Base-by-base conservation (phyloP, 495 filamentous ascomycete genomes). In the Bryoglossum gracile region DNA sequence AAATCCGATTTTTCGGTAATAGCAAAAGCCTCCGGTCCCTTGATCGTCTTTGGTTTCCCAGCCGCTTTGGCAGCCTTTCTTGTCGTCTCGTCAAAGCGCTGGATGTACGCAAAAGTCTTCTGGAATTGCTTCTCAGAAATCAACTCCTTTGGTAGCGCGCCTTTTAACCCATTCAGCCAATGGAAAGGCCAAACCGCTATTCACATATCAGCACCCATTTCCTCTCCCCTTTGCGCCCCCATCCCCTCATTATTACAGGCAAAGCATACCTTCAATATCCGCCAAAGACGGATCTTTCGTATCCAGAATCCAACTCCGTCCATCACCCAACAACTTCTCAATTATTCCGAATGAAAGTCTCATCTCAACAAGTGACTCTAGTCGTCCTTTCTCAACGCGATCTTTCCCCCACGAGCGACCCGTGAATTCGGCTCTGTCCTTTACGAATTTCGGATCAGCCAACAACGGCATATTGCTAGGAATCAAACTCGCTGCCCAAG, bases 281-380 rank as follows among this genome's bases (percentile, higher is more conserved):
- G 68, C 75, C 57, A 81, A 56, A 11, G 61, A 61, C 8, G 78
- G 71, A 22, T 59, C 60, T 8, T 65, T 51, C 0, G 58, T 68
- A 1, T 65, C 64, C 2, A 76, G 56, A 10, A 84, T 60, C 78
- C 79, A 86, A 4, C 67, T 50, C 18, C 78, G 62, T n/a, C 74
- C 74, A 63, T 82, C 80, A 0, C 62, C 66, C 9, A 86, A 62
- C 17, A 78, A 33, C 13, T 62, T 64, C 60, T 84, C 82, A 3
- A 83, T 54, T 25, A 75, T 56, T 11, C 62, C 63, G 32, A 80
- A 67, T 8, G 54, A 59, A 8, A 57, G 50, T 18, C 67, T 59
- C 5, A 81, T 54, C 10, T 68, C 62, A 8, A 59, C 56, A 0
- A 79, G 43, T 5, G 70, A 72, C 59, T 79, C 74, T 0, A 73